Evolutionary conservation across 306 rosid genomes (phyloP), one percentile per base, ranked within the genome.

Genomic region (Clitoria ternatea): DNA sequence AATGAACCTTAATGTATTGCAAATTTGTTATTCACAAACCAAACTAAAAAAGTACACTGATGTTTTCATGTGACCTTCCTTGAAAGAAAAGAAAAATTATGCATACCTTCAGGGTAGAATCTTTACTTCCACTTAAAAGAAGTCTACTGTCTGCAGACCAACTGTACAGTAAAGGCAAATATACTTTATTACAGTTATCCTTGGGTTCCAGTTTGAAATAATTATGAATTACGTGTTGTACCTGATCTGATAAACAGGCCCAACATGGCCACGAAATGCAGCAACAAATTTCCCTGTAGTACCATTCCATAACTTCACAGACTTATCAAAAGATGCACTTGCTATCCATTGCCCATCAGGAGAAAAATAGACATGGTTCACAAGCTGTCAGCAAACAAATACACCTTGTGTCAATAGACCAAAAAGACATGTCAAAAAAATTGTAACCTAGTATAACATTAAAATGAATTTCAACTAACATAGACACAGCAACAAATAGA

Each of bases 271-370:
- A 6, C 97, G 87, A 23, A 94, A 89, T 67, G 89, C 95, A 32
- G 92, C 82, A 29, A 89, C 85, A 70, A 94, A 94, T 68, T 81
- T 77, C 67, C 99, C 99, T 2, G 96, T 91, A 32, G 81, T 79
- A 49, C 97, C 96, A 73, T 80, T 87, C 99, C 97, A 91, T 67
- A 94, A 39, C 79, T 91, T 94, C 53, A 94, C 97, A 57, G 99
- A 94, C 74, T 88, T 91, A 73, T 94, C 99, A 68, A 94, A 94
- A 53, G 97, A 94, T 52, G 92, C 96, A 80, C 96, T 94, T 27
- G 99, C 97, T 53, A 94, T 75, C 97, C 99, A 94, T 87, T 86
- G 97, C 29, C 99, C 99, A 61, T 94, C 99, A 66, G 99, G 99
- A 19, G 99, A 94, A 81, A 94, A 94, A 78, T 81, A 85, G 26